Evolutionary conservation across 371 early-diverging fungal species (phyloP).

Genomic region (Saksenaea vasiformis): DNA sequence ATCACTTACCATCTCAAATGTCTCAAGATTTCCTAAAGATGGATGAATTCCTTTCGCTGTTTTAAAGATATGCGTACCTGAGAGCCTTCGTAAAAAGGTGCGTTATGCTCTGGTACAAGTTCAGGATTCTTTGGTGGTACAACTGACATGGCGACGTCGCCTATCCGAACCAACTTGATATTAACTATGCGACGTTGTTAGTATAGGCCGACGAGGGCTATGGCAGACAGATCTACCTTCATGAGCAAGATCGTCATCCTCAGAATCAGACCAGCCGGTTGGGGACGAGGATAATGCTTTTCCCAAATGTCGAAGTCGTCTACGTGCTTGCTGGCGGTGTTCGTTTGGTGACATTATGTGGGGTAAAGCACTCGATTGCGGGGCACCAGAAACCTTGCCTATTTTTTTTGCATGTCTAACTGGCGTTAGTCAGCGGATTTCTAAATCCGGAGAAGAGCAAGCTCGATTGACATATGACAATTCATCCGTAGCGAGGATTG

Average conservation of each 20-base stretch:
- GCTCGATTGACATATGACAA: neutral
- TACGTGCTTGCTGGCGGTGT: slow-evolving; percentile 41
- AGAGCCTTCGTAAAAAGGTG: slow-evolving; percentile 66
- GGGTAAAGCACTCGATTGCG: neutral
- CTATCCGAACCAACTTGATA: slow-evolving; percentile 55
- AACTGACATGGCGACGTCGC: slow-evolving; percentile 66
- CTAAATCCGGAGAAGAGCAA: neutral
- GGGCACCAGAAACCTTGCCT: neutral
- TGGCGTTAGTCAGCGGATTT: slow-evolving; percentile 7
- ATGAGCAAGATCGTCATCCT: slow-evolving; percentile 44
- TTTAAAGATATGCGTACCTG: slow-evolving; percentile 47
- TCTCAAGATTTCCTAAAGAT: slow-evolving; percentile 68
- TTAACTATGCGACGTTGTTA: slow-evolving; percentile 17
- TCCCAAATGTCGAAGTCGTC: slow-evolving; percentile 48
- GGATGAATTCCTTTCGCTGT: neutral
- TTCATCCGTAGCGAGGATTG: no score
- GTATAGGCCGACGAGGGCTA: neutral
- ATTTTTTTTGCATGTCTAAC: neutral
- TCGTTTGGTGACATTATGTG: slow-evolving; percentile 22
- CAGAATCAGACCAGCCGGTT: slow-evolving; percentile 53
- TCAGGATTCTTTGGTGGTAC: slow-evolving; percentile 59
- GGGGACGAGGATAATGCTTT: slow-evolving; percentile 35
- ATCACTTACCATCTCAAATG: slow-evolving; percentile 63
- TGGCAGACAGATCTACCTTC: slow-evolving; percentile 30
- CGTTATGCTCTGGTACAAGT: slow-evolving; percentile 63